Evolutionary conservation across 2,329 filamentous ascomycete species (phyloP), one percentile per base, ranked within the genome.

Genomic region (Fusarium sp.): DNA sequence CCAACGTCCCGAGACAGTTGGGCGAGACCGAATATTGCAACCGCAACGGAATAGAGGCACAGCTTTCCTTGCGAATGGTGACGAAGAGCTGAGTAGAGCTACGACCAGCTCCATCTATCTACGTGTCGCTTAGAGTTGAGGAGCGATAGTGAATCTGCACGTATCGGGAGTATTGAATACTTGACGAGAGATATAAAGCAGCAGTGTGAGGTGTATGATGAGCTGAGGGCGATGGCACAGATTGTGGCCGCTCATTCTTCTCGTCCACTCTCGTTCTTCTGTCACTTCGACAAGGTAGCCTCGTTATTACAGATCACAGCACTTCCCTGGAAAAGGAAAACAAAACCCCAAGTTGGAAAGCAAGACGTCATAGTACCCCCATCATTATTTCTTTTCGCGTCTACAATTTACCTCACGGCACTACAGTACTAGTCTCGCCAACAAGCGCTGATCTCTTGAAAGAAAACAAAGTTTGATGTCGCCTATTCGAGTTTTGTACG

Each of bases 121-220:
- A 78, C 76, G 76, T 78, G 76, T 78, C 73, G 62, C 55, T 76
- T 76, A 65, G 67, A 72, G 63, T 76, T 72, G 63, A 65, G 70
- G 68, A 69, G 70, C 56, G 70, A 64, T 67, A 59, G 63, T 64
- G 55, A 61, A 63, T 38, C 67, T 74, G 64, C 59, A 66, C 48
- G 58, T 64, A 62, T 56, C 55, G 61, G 39, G 73, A 77, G 74
- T 78, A 72, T 51, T 60, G 58, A 68, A 76, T 78, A 78, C 76
- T 63, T 78, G 41, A n/a, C 52, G 48, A 44, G 65, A 64, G 73
- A 75, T 78, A 78, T 78, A 78, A 78, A 78, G 67, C 69, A 66
- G 56, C 63, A 61, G 41, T 55, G 57, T 67, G 69, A 69, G 70
- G 67, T 77, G 51, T 60, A 62, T 68, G 65, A 52, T 59, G 64